A percentile compares a stretch with the other conserved stretches of the same genome.
phyloP scores from a whole-genome alignment of 768 basidiomycete species.

The Tylopilus plumbeoviolaceoides region DNA sequence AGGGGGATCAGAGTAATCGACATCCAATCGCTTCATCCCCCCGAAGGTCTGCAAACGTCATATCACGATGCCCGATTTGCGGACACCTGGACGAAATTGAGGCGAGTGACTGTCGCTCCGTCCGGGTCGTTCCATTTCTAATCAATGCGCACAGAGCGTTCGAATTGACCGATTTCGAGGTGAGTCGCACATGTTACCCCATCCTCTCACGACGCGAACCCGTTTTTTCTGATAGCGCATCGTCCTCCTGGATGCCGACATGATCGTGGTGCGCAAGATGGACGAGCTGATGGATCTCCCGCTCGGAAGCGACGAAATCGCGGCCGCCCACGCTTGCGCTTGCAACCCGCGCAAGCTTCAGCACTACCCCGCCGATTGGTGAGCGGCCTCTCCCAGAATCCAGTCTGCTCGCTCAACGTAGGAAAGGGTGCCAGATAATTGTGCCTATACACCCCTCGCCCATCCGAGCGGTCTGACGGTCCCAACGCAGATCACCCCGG shows the following conservation, averaged over 20 bases:
- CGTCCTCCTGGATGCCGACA: constrained; percentile 84
- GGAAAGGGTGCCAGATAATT: constrained; percentile 86
- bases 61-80: constrained; percentile 45
- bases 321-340: constrained; percentile 85
- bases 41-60: constrained; percentile 34
- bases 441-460: constrained; percentile 61
- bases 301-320: constrained; percentile 69
- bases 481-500: constrained; percentile 36
- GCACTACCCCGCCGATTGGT: constrained; percentile 92
- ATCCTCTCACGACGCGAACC: background rate
- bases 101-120: constrained; percentile 27
- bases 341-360: constrained; percentile 85
- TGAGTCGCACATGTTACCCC: constrained; percentile 26
- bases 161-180: constrained; percentile 65
- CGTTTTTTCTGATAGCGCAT: constrained; percentile 47
- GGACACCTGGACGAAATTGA: constrained; percentile 65
- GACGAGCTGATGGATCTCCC: constrained; percentile 60
- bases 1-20: constrained; percentile 53
- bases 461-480: constrained; percentile 45
- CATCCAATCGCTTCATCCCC: constrained; percentile 57
- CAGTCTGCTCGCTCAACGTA: background rate
- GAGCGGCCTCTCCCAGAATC: constrained; percentile 12
- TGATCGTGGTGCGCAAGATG: constrained; percentile 81
- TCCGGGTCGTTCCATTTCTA: too few species aligned
- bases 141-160: constrained; percentile 41